Percentiles rank a stretch among this genome's conserved stretches.
Conservation (phyloP, 2,329 filamentous ascomycete genomes). For the Pyrenophora tritici-repentis region DNA sequence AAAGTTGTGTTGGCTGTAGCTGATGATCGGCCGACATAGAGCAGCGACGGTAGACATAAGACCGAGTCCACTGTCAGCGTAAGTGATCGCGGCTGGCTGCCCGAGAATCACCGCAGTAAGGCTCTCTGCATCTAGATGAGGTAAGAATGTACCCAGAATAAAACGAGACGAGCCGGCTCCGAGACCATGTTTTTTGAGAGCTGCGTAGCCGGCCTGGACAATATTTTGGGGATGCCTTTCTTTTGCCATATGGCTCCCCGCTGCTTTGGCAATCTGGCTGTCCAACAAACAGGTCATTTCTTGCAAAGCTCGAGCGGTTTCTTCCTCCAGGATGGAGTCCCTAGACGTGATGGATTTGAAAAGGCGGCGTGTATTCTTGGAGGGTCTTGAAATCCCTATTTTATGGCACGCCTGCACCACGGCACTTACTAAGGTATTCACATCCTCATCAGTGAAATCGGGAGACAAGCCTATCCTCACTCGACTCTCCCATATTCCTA, state of each 20-base stretch:
- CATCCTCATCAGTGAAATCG: neutral
- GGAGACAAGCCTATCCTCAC: neutral
- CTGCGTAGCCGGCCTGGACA: neutral
- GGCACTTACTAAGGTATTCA: neutral
- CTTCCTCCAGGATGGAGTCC: neutral
- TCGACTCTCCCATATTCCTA: slow-evolving; percentile 3
- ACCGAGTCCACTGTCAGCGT: neutral
- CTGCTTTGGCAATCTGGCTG: neutral
- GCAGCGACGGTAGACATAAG: slow-evolving; percentile 1
- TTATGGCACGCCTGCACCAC: neutral
- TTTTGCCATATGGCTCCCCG: neutral
- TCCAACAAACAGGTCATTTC: neutral
- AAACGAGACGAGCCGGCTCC: neutral
- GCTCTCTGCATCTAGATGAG: neutral
- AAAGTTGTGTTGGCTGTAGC: neutral
- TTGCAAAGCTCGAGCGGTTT: neutral
- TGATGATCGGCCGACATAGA: neutral
- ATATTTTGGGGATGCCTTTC: neutral
- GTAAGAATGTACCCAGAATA: neutral
- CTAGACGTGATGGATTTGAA: neutral
- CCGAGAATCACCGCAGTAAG: neutral
- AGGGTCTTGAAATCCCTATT: neutral
- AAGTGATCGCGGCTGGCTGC: neutral
- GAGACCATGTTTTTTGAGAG: neutral
- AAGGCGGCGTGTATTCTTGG: neutral